Percentiles rank a stretch among this genome's conserved stretches.
Conservation (phyloP, 169 alveolate genomes). For the Eimeria zaria region DNA sequence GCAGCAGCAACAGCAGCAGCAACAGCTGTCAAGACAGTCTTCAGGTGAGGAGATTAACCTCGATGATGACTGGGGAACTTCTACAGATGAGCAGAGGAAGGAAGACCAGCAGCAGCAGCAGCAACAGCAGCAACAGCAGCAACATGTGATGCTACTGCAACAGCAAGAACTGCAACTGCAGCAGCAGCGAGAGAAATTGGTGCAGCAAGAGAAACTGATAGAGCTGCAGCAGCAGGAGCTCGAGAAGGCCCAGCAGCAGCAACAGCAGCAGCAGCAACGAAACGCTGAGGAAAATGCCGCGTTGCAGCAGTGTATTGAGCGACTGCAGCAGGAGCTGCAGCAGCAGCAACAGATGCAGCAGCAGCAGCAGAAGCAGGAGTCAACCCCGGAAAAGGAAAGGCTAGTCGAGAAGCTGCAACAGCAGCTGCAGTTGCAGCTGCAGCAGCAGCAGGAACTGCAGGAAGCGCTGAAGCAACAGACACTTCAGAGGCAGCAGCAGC, state of each 20-base stretch:
- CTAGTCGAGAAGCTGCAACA: not conserved
- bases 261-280: conserved; percentile 8
- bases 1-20: conserved; percentile 29
- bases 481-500: conserved; percentile 5
- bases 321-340: conserved; percentile 26
- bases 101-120: conserved; percentile 26
- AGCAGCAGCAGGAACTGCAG: not conserved
- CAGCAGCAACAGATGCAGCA: conserved; percentile 10
- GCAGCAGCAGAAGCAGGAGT: conserved; percentile 15
- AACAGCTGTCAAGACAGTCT: not conserved
- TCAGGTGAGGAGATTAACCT: not conserved
- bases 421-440: not conserved
- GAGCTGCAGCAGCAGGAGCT: conserved; percentile 38
- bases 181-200: conserved; percentile 1
- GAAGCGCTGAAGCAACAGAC: conserved; percentile 16
- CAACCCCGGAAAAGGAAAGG: not conserved
- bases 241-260: conserved; percentile 30
- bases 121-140: conserved; percentile 17
- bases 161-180: conserved; percentile 13
- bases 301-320: conserved; percentile 17
- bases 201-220: not conserved
- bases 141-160: not conserved
- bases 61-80: conserved; percentile 16
- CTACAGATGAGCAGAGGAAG: not conserved
- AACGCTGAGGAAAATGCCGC: not conserved